Evolutionary conservation across 805 yeast species (phyloP).

Genomic region (fission yeast (Schizosaccharomyces pombe)): DNA sequence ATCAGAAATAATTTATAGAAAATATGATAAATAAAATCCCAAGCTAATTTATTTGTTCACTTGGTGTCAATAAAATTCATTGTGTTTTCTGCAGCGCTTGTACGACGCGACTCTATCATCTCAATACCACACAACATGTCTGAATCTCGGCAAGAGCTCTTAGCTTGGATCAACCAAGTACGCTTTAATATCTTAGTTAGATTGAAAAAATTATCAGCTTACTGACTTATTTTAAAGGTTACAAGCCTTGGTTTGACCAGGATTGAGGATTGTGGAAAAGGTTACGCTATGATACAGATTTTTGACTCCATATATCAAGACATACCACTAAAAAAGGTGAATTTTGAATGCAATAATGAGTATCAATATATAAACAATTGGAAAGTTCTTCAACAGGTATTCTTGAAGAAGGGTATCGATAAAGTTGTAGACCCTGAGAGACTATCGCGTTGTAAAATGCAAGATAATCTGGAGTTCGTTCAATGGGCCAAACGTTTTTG

Average conservation of each 20-base stretch:
- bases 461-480: constrained; percentile 78
- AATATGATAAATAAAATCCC: too few species aligned
- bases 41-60: background rate
- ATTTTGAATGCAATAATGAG: constrained; percentile 41
- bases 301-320: constrained; percentile 46
- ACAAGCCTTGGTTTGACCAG: constrained; percentile 42
- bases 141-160: constrained; percentile 62
- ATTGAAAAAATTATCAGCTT: background rate
- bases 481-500: constrained; percentile 80
- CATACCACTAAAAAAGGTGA: background rate
- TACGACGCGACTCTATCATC: background rate
- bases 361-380: constrained; percentile 60
- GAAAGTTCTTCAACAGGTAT: constrained; percentile 67
- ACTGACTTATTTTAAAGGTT: constrained; percentile 17
- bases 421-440: constrained; percentile 60
- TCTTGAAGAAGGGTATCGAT: constrained; percentile 43
- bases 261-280: constrained; percentile 86
- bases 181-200: background rate
- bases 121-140: constrained; percentile 19
- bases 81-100: background rate
- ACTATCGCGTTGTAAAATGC: constrained; percentile 67
- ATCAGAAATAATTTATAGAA: too few species aligned
- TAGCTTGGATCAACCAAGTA: constrained; percentile 51
- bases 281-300: constrained; percentile 78
- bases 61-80: background rate